Base-by-base conservation (phyloP, 768 basidiomycete genomes). In the Boletus rufocinnamomeus region DNA sequence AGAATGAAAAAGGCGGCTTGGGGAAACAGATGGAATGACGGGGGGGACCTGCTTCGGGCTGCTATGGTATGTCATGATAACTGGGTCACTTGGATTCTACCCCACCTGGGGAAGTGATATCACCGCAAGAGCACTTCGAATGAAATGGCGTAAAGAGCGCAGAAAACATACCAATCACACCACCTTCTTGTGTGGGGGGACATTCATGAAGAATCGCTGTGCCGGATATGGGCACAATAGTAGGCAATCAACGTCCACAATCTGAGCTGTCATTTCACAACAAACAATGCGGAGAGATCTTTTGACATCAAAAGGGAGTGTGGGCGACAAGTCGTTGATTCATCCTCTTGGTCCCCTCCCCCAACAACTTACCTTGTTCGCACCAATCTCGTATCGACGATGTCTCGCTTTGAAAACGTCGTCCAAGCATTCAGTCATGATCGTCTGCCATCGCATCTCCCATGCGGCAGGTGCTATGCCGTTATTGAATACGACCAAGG, bases 401-500 rank as follows among this genome's bases (percentile, higher is more conserved):
- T 72, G 70, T 63, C 66, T 48, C 60, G 52, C 56, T 34, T 57
- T 43, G 59, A 61, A 49, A 53, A 48, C 48, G 47, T 54, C 55
- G 38, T 41, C 52, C 61, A 50, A 23, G 48, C 28, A 54, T 35
- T 59, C 5, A 17, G 49, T n/a, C 19, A 40, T 16, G 62, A 69
- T 61, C 58, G 52, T 27, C 55, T 43, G 28, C 58, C 50, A 58
- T 56, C 59, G 43, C 57, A 57, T 37, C 63, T 19, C n/a, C 66
- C 68, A 58, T 72, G 72, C 57, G 58, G 69, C 52, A 67, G 61
- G 62, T 73, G 72, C 49, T 28, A 35, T 53, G 61, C 55, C 40
- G 56, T 54, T 41, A 69, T 73, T 46, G 63, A 66, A 60, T 73
- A 73, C 65, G 64, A 54, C 54, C 63, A 41, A 46, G 66, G 69